Evolutionary conservation across 805 yeast genomes (phyloP).

Genomic region (Starmera dryadoides): DNA sequence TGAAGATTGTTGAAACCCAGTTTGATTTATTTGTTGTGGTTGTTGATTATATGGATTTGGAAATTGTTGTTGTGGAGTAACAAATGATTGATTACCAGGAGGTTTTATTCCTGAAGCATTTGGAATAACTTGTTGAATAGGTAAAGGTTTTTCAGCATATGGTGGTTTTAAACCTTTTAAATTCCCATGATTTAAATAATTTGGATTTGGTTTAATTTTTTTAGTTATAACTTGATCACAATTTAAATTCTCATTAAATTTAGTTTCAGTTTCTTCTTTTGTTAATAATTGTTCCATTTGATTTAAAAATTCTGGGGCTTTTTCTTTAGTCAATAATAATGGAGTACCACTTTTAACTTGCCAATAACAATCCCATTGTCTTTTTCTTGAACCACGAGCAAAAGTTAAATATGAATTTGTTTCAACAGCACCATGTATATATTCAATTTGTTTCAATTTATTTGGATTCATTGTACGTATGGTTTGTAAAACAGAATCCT

Average conservation of each 20-base stretch:
- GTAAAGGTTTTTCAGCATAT: conserved; percentile 21
- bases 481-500: conserved; percentile 20
- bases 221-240: conserved; percentile 36
- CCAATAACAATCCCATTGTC: conserved; percentile 45
- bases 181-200: conserved; percentile 37
- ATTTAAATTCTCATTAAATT: conserved; percentile 30
- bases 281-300: conserved; percentile 24
- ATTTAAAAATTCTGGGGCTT: conserved; percentile 17
- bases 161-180: conserved; percentile 38
- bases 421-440: conserved; percentile 40
- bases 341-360: conserved; percentile 34
- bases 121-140: neutral
- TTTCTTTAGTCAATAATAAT: conserved; percentile 22
- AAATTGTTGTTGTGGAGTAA: neutral
- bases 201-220: conserved; percentile 40
- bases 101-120: no score
- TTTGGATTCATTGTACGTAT: conserved; percentile 24
- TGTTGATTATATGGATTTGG: no score
- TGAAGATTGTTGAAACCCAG: no score
- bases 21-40: no score
- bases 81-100: no score
- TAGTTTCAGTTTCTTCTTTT: conserved; percentile 21
- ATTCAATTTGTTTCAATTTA: conserved; percentile 39
- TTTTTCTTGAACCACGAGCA: conserved; percentile 32
- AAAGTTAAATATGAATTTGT: conserved; percentile 36